Conservation (phyloP, 768 basidiomycete species). For the Boletus bicolor region DNA sequence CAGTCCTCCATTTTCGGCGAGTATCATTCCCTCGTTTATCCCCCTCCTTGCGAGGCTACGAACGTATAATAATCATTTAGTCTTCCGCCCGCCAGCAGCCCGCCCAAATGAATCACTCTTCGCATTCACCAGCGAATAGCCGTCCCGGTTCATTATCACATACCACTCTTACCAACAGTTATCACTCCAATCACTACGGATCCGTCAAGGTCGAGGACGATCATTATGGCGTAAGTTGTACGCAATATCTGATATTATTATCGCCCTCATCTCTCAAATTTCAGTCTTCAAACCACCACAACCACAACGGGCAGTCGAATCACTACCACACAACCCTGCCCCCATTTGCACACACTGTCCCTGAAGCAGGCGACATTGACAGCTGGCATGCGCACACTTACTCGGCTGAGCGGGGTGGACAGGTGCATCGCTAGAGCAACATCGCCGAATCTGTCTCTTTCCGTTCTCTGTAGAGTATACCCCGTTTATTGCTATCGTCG, state of each 20-base stretch:
- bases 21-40: constrained; percentile 49
- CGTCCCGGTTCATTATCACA: constrained; percentile 41
- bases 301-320: constrained; percentile 34
- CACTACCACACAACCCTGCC: constrained; percentile 45
- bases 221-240: constrained; percentile 45
- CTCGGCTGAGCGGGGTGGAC: constrained; percentile 59
- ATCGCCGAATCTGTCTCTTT: not conserved
- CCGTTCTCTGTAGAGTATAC: constrained; percentile 31
- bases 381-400: constrained; percentile 54
- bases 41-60: constrained; percentile 33
- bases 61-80: constrained; percentile 51
- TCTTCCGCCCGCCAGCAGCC: constrained; percentile 54
- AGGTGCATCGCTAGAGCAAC: constrained; percentile 51
- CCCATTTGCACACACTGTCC: constrained; percentile 44
- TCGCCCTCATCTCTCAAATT: not conserved
- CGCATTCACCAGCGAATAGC: constrained; percentile 49
- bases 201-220: constrained; percentile 71
- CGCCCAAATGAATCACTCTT: constrained; percentile 59
- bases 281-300: constrained; percentile 32
- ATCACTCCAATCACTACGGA: constrained; percentile 47
- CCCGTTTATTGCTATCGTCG: constrained; percentile 35
- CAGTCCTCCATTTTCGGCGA: constrained; percentile 85
- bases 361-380: constrained; percentile 45
- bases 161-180: constrained; percentile 39
- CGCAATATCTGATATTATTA: not conserved